Conservation (phyloP, 768 basidiomycete genomes). For the Mycena venus region DNA sequence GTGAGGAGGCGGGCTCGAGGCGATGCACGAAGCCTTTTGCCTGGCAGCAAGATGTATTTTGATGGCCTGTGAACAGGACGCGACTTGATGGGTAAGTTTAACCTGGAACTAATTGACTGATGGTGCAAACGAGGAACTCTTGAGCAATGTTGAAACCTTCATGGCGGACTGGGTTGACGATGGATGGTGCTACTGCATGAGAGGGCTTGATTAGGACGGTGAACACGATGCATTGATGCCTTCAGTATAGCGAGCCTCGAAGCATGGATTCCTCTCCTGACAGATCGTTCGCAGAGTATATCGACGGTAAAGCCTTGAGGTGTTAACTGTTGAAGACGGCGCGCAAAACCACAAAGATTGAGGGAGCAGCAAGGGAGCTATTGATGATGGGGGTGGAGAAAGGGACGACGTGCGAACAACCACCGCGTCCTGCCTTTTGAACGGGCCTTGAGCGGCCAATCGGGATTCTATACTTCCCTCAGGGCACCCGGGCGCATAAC, state of each 20-base stretch:
- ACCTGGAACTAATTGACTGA: constrained; percentile 7
- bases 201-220: constrained; percentile 9
- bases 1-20: no score
- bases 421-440: no score
- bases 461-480: no score
- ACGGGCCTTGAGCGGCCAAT: no score
- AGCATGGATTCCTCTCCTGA: not conserved
- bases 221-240: constrained; percentile 4
- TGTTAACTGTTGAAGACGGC: not conserved
- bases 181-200: constrained; percentile 1
- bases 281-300: no score
- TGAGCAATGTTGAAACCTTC: constrained; percentile 12
- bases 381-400: no score
- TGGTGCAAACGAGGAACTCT: constrained; percentile 11
- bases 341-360: not conserved
- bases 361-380: no score
- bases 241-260: constrained; percentile 8
- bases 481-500: no score
- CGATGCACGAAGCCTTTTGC: no score
- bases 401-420: no score
- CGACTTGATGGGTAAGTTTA: not conserved
- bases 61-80: not conserved
- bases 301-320: not conserved
- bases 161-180: not conserved
- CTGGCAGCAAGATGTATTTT: not conserved